phyloP scores from a whole-genome alignment of 441 rosid genomes.

The Dalechampia spathulata region DNA sequence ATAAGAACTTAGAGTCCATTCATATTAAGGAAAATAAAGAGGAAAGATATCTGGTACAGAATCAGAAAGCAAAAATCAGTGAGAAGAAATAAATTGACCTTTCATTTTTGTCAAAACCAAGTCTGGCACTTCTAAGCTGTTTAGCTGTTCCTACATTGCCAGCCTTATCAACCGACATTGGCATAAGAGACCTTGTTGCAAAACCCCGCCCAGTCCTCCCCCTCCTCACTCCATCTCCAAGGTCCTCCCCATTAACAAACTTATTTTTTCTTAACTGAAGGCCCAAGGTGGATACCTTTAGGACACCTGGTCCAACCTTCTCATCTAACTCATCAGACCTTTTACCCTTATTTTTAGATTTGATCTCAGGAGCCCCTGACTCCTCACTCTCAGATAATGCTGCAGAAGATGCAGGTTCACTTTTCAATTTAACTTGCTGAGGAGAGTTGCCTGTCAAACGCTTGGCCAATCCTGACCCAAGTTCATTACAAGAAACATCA shows the following conservation, averaged over 20 bases:
- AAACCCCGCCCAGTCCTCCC: constrained; percentile 79
- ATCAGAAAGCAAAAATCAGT: constrained; percentile 8
- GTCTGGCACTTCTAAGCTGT: constrained; percentile 85
- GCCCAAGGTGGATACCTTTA: constrained; percentile 57
- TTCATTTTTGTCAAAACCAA: constrained; percentile 73
- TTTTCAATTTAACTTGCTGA: constrained; percentile 62
- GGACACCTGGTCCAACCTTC: constrained; percentile 55
- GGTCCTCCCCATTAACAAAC: constrained; percentile 56
- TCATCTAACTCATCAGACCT: constrained; percentile 67
- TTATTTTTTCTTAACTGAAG: constrained; percentile 76
- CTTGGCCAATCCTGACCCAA: constrained; percentile 62
- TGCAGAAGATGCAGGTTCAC: constrained; percentile 62
- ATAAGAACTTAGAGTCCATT: constrained; percentile 6
- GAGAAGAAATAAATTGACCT: constrained; percentile 43
- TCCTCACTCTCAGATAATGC: constrained; percentile 95
- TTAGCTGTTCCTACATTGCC: constrained; percentile 74
- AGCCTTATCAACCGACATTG: constrained; percentile 56
- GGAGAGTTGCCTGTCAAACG: constrained; percentile 67
- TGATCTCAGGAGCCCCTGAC: constrained; percentile 66
- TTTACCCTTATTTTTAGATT: constrained; percentile 69
- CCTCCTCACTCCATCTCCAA: constrained; percentile 73
- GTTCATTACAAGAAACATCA: constrained; percentile 67
- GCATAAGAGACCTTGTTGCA: constrained; percentile 54
- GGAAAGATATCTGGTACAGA: constrained; percentile 4
- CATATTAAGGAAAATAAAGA: constrained; percentile 4